Conservation (phyloP, 768 basidiomycete species). For the Candolleomyces eurysporus region DNA sequence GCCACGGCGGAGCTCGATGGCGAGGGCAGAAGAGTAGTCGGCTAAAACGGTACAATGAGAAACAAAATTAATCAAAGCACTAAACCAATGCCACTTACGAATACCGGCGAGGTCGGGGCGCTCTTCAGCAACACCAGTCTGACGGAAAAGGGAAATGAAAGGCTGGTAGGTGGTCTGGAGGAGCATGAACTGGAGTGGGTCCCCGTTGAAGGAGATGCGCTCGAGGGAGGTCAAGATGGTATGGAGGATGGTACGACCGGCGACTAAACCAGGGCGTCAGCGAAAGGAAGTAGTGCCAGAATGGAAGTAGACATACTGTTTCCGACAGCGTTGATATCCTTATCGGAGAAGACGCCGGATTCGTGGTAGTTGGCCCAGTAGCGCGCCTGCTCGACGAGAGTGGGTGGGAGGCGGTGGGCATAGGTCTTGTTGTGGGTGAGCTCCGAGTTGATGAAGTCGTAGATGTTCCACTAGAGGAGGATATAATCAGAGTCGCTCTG, state of each 20-base stretch:
- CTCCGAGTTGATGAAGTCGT: constrained; percentile 75
- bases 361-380: constrained; percentile 81
- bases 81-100: constrained; percentile 44
- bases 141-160: constrained; percentile 85
- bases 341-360: constrained; percentile 66
- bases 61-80: background rate
- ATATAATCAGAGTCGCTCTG: background rate
- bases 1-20: constrained; percentile 76
- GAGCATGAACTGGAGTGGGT: constrained; percentile 76
- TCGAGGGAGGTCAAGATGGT: constrained; percentile 70
- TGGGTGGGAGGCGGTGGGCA: constrained; percentile 78
- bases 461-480: constrained; percentile 69
- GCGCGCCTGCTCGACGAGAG: constrained; percentile 70
- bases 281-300: background rate
- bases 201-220: constrained; percentile 74
- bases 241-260: constrained; percentile 76
- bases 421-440: constrained; percentile 82
- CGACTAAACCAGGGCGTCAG: constrained; percentile 47
- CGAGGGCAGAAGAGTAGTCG: constrained; percentile 70
- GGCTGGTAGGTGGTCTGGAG: constrained; percentile 86
- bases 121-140: constrained; percentile 58
- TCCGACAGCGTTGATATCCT: constrained; percentile 62
- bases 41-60: constrained; percentile 42
- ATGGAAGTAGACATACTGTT: constrained; percentile 56
- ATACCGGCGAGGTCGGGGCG: constrained; percentile 61